Percentiles rank a stretch among this genome's conserved stretches.
phyloP scores from a whole-genome alignment of 1,139 yeast species.

The Yamadazyma triangularis region DNA sequence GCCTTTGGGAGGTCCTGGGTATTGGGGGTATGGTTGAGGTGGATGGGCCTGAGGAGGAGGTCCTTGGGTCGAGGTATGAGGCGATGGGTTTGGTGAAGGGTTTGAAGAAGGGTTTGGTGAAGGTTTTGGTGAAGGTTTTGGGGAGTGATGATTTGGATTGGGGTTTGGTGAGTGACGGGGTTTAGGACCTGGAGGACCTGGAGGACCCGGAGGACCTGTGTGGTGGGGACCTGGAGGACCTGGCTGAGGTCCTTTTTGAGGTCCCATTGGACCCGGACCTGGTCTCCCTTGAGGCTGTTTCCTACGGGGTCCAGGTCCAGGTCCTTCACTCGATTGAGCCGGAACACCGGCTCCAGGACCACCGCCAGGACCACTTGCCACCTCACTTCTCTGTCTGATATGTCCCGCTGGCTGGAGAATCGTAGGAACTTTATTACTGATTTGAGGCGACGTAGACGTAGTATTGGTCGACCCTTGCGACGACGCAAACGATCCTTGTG shows the following conservation, averaged over 20 bases:
- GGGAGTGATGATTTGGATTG: slow-evolving; percentile 4
- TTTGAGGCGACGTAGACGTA: not conserved
- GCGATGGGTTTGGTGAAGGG: too few relatives aligned
- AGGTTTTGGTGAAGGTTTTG: slow-evolving; percentile 1
- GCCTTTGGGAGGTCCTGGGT: slow-evolving; percentile 7
- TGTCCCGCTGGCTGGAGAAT: not conserved
- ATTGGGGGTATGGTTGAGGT: slow-evolving; percentile 4
- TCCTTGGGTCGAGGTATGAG: slow-evolving; percentile 5
- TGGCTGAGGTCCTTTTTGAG: slow-evolving; percentile 1
- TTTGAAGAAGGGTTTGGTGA: too few relatives aligned
- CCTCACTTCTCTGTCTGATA: not conserved
- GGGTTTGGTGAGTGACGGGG: not conserved
- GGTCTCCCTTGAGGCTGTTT: too few relatives aligned
- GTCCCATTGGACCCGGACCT: too few relatives aligned
- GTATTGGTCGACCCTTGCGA: too few relatives aligned
- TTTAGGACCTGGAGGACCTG: too few relatives aligned
- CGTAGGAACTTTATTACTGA: not conserved
- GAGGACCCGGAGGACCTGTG: slow-evolving; percentile 1
- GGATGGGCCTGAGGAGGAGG: slow-evolving; percentile 6
- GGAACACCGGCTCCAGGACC: too few relatives aligned
- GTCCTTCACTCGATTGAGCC: too few relatives aligned
- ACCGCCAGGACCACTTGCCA: too few relatives aligned
- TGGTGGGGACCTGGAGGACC: slow-evolving; percentile 3
- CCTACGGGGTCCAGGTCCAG: too few relatives aligned
- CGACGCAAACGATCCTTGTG: slow-evolving; percentile 1